These are phyloP conservation scores for Tylopilus sp. DNA, from an alignment of 768 basidiomycete genomes.

Conservation along the genomic window DNA sequence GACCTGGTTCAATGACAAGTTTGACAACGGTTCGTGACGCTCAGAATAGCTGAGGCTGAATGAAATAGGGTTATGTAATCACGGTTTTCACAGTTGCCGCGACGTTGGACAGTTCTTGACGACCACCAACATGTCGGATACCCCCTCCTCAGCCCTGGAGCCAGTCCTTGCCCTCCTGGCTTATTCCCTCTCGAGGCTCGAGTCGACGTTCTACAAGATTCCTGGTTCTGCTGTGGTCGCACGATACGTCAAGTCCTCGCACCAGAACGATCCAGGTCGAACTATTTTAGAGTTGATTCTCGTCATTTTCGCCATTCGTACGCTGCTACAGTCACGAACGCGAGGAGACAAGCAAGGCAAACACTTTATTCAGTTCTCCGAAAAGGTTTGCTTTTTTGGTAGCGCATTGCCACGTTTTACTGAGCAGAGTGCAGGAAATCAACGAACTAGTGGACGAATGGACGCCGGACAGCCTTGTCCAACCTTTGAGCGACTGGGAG, in stretches of 20 bases:
- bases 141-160: constrained; percentile 36
- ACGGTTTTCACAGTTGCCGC: not conserved
- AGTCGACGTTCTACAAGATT: constrained; percentile 67
- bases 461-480: constrained; percentile 79
- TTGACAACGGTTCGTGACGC: too few relatives aligned
- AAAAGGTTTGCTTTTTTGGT: constrained; percentile 60
- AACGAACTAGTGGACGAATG: constrained; percentile 97
- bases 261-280: constrained; percentile 93
- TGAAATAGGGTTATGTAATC: constrained; percentile 12
- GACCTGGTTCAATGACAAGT: too few relatives aligned
- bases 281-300: constrained; percentile 88
- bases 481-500: constrained; percentile 57
- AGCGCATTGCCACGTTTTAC: not conserved
- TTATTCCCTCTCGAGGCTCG: constrained; percentile 52
- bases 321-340: constrained; percentile 86
- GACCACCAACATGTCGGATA: constrained; percentile 34
- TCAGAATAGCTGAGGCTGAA: too few relatives aligned
- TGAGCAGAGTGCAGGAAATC: constrained; percentile 65
- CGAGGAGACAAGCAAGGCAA: constrained; percentile 80
- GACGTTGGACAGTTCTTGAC: not conserved
- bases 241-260: constrained; percentile 91
- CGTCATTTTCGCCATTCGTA: constrained; percentile 82
- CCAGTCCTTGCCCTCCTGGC: constrained; percentile 66
- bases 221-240: constrained; percentile 82
- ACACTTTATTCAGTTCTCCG: constrained; percentile 87